Conservation (phyloP, 805 yeast species). For the Teunomyces gatunensis region DNA sequence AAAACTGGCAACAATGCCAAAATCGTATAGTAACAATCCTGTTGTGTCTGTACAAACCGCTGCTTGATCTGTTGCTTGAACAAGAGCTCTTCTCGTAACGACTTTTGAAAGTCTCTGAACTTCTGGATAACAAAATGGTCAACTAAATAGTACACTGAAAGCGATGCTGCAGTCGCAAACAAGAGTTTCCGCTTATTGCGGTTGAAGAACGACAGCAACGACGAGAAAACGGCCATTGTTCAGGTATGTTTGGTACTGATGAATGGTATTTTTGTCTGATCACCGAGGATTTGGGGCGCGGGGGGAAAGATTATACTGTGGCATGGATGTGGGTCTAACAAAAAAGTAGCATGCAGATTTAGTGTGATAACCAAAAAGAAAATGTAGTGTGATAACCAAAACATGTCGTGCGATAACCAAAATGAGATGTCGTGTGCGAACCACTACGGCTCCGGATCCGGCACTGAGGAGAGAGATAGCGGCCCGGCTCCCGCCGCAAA, state of each 20-base stretch:
- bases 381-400: no score
- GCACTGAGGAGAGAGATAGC: no score
- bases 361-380: background rate
- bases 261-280: background rate
- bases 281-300: background rate
- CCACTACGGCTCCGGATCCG: no score
- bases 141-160: constrained; percentile 36
- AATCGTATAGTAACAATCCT: constrained; percentile 82
- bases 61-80: constrained; percentile 59
- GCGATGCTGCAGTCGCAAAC: constrained; percentile 30
- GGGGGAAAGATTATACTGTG: background rate
- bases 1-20: constrained; percentile 79
- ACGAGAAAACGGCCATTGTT: constrained; percentile 40
- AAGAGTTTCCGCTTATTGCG: constrained; percentile 39
- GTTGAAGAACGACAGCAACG: constrained; percentile 38
- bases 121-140: constrained; percentile 39
- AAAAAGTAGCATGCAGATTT: background rate
- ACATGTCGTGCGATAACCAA: background rate
- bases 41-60: constrained; percentile 87
- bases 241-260: background rate
- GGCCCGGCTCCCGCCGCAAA: no score
- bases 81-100: constrained; percentile 39
- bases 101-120: constrained; percentile 38
- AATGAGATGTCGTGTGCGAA: no score
- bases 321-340: background rate